Percentiles rank a stretch among this genome's conserved stretches.
phyloP scores from a whole-genome alignment of 495 filamentous ascomycete species.

The Penicillium desertorum region DNA sequence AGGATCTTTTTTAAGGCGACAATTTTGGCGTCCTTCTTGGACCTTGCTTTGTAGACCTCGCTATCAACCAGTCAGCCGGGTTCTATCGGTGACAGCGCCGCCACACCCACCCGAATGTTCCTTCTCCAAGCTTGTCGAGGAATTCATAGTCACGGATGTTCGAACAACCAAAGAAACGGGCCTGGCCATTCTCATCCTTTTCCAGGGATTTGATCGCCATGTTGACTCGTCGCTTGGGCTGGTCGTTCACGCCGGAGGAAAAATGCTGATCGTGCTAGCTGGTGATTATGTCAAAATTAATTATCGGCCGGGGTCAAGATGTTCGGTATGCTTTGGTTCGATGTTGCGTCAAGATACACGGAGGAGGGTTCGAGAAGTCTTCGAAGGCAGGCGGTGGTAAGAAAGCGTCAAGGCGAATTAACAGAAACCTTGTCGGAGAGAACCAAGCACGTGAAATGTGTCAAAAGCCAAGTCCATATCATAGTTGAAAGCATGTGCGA shows the following conservation, averaged over 20 bases:
- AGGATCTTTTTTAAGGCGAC: constrained; percentile 95
- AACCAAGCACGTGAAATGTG: background rate
- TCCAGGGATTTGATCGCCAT: constrained; percentile 41
- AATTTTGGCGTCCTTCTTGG: constrained; percentile 65
- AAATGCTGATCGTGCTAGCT: background rate
- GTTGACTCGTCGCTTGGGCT: constrained; percentile 9
- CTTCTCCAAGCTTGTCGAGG: constrained; percentile 89
- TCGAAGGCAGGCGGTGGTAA: background rate
- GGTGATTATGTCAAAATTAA: background rate
- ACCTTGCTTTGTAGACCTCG: constrained; percentile 88
- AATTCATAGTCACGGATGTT: constrained; percentile 86
- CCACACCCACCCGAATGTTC: constrained; percentile 83
- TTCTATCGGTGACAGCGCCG: background rate
- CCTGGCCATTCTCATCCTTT: constrained; percentile 37
- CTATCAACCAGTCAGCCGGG: constrained; percentile 42
- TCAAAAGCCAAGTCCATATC: background rate
- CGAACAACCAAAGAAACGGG: constrained; percentile 77
- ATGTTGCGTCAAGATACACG: background rate
- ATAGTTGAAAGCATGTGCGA: constrained; percentile 13
- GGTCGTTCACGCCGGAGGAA: background rate
- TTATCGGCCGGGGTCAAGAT: no score
- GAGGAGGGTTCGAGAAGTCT: background rate
- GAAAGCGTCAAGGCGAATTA: background rate
- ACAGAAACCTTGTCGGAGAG: background rate
- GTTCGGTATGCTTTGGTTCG: background rate